Evolutionary conservation across 2,329 filamentous ascomycete species (phyloP).

Genomic region (Didymella lethalis): DNA sequence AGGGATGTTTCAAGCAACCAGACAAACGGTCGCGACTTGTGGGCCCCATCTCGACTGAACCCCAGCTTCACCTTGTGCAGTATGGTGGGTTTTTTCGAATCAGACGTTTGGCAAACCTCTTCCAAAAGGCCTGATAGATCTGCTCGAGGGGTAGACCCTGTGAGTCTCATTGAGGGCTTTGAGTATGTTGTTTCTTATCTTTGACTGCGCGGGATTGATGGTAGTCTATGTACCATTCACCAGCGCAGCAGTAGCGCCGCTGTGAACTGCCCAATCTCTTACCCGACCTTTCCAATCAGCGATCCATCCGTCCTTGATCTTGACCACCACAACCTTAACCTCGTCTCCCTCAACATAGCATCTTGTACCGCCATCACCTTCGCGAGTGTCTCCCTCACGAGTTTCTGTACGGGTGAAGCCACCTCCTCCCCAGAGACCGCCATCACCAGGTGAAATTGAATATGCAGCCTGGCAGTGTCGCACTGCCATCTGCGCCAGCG

Average conservation of each 20-base stretch:
- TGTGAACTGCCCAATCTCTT: constrained; percentile 70
- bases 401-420: constrained; percentile 39
- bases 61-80: not conserved
- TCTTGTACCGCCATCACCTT: constrained; percentile 60
- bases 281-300: constrained; percentile 96
- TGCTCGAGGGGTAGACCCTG: not conserved
- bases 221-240: too few species aligned
- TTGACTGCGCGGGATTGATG: not conserved
- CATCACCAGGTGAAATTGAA: constrained; percentile 46
- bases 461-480: constrained; percentile 22
- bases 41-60: not conserved
- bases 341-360: constrained; percentile 82
- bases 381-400: constrained; percentile 42
- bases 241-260: too few species aligned
- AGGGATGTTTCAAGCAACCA: not conserved
- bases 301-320: constrained; percentile 83
- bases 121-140: not conserved
- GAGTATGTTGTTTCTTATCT: not conserved
- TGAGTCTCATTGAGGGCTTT: not conserved
- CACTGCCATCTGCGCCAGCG: constrained; percentile 23
- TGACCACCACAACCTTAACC: constrained; percentile 86
- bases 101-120: not conserved
- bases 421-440: constrained; percentile 59
- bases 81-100: not conserved
- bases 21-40: not conserved